Evolutionary conservation across 2,329 filamentous ascomycete genomes (phyloP), one percentile per base, ranked within the genome.

Genomic region (Neopestalotiopsis sp.): DNA sequence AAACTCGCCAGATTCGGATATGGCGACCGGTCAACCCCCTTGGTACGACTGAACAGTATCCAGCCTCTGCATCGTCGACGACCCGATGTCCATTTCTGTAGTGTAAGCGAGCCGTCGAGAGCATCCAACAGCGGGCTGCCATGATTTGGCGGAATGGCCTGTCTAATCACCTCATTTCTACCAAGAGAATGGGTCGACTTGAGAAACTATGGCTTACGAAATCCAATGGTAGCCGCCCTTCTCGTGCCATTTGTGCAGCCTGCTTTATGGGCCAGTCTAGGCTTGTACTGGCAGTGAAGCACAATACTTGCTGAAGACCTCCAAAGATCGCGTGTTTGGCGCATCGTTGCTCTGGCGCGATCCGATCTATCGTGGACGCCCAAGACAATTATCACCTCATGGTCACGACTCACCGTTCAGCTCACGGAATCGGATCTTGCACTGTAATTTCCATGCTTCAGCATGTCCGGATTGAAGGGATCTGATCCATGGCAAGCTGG

Each of bases 351-450:
- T 52, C 20, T 52, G 45, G 45, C 17, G n/a, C 45, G 17, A 52
- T n/a, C 20, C 45, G n/a, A 17, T n/a, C 45, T 17, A n/a, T 52
- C 7, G 45, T 52, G 45, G 7, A 20, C 45, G 45, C 45, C 45
- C 17, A 24, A 52, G 45, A 30, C 57, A 34, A 30, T 14, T 10
- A 34, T 17, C 20, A 60, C 57, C 7, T 30, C 57, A 30, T 49
- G 38, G 17, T 32, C 40, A 30, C n/a, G 24, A 28, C 28, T 57
- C 28, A 66, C 49, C 45, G 63, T 45, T 66, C 49, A 58, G n/a
- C 28, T 32, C 17, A 32, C 24, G 12, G 52, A 28, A 24, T 45
- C 17, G 45, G 24, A 66, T 57, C 45, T n/a, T 40, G 45, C 63
- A 66, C 30, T 63, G 32, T 28, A 20, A 13, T 62, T 10, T 45